Evolutionary conservation across 495 filamentous ascomycete species (phyloP).

Genomic region (Neurospora tetraspora): DNA sequence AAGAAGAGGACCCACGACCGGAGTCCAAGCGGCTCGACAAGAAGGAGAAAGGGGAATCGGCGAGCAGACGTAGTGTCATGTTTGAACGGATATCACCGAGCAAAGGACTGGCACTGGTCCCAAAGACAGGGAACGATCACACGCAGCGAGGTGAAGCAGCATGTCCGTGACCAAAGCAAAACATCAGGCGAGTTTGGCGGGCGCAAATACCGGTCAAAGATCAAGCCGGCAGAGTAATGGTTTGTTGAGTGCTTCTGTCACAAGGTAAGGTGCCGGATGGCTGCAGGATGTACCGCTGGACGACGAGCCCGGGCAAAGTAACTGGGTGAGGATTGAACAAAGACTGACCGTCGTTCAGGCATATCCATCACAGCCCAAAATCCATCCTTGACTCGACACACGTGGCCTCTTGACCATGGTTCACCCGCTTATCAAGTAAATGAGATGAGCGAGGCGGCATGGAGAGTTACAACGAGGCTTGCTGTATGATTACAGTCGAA

Average conservation of each 20-base stretch:
- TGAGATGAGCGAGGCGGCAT: background rate
- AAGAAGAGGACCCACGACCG: background rate
- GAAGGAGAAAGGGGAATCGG: background rate
- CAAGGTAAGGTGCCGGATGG: slow-evolving; percentile 33
- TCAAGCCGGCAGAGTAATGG: slow-evolving; percentile 33
- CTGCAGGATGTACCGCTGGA: slow-evolving; percentile 42
- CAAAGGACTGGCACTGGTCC: slow-evolving; percentile 14
- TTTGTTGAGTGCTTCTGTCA: slow-evolving; percentile 37
- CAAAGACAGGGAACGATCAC: slow-evolving; percentile 28
- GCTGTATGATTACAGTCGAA: background rate
- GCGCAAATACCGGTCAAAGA: slow-evolving; percentile 33
- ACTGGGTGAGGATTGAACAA: slow-evolving; percentile 32
- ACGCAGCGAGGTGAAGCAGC: slow-evolving; percentile 36
- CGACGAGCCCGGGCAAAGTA: slow-evolving; percentile 23
- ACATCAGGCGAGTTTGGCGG: slow-evolving; percentile 39
- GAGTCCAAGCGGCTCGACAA: background rate
- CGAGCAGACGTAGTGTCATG: background rate
- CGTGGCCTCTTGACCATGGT: slow-evolving; percentile 24
- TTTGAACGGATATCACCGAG: slow-evolving; percentile 2
- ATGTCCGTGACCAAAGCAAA: slow-evolving; percentile 24
- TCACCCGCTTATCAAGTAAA: background rate
- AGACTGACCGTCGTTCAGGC: slow-evolving; percentile 26
- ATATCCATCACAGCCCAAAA: slow-evolving; percentile 24
- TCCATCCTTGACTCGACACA: slow-evolving; percentile 41
- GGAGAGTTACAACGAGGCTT: background rate